phyloP scores from a whole-genome alignment of 257 asterid species.

The Rhazya stricta region DNA sequence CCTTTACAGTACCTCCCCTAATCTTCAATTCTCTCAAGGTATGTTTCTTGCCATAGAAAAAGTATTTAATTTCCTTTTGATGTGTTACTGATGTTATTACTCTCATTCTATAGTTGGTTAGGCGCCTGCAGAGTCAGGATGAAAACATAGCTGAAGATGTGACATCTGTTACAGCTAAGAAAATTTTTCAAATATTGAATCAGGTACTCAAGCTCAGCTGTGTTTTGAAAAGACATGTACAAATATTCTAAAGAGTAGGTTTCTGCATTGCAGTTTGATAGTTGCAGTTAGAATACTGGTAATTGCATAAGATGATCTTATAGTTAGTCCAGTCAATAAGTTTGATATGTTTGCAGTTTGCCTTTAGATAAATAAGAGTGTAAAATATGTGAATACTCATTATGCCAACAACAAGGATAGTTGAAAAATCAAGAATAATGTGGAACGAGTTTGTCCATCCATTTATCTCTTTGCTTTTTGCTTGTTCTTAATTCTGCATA shows the following conservation, averaged over 20 bases:
- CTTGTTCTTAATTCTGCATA: background rate
- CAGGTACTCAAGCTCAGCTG: constrained; percentile 44
- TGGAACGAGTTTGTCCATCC: background rate
- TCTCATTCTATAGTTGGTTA: constrained; percentile 58
- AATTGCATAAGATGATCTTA: background rate
- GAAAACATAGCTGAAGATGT: constrained; percentile 63
- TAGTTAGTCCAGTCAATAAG: background rate
- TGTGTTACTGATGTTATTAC: constrained; percentile 6
- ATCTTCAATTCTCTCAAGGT: constrained; percentile 85
- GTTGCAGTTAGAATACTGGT: background rate
- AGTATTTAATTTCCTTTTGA: constrained; percentile 4
- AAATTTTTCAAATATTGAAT: constrained; percentile 73
- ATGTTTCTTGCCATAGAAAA: background rate
- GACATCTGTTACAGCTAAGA: constrained; percentile 66
- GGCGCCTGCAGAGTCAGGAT: constrained; percentile 66
- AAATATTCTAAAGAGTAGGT: background rate
- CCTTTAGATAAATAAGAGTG: background rate
- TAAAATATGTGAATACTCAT: background rate
- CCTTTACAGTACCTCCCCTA: constrained; percentile 83
- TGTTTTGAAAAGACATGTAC: background rate
- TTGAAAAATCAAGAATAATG: background rate
- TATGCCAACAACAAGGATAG: background rate
- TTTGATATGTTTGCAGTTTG: background rate
- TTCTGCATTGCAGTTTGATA: background rate
- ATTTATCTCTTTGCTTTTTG: background rate